Evolutionary conservation across 2,329 filamentous ascomycete species (phyloP).

Genomic region (Colletotrichum noveboracense): DNA sequence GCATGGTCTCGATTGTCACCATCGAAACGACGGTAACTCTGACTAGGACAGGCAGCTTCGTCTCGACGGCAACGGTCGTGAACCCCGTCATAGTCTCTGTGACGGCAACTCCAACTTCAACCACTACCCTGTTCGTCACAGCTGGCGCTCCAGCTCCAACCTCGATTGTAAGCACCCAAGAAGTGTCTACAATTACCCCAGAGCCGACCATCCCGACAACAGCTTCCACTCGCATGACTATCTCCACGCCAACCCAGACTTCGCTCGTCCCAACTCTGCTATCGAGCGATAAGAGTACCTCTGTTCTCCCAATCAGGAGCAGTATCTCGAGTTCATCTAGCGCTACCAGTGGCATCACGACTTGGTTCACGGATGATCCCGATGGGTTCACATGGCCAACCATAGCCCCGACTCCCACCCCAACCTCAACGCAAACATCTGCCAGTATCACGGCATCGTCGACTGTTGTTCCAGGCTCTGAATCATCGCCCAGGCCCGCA

Average conservation of each 20-base stretch:
- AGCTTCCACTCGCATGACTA: not conserved
- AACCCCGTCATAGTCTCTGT: conserved; percentile 20
- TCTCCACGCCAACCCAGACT: not conserved
- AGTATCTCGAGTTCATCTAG: not conserved
- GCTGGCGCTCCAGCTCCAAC: not conserved
- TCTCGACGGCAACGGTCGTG: conserved; percentile 4
- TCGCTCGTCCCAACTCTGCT: not conserved
- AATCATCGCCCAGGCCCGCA: not conserved
- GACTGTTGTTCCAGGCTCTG: not conserved
- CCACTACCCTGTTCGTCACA: conserved; percentile 16
- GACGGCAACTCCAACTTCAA: conserved; percentile 14
- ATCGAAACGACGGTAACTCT: conserved; percentile 15
- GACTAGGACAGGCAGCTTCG: not conserved
- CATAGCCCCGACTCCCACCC: not conserved
- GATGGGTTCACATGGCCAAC: not conserved
- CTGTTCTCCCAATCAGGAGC: not conserved
- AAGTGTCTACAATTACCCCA: not conserved
- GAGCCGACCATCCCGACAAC: not conserved
- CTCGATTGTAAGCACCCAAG: not conserved
- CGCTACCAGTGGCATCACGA: not conserved
- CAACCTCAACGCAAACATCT: not conserved
- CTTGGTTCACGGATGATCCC: not conserved
- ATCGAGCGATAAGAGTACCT: not conserved
- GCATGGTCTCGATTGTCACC: not conserved
- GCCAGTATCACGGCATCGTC: not conserved